Evolutionary conservation across 2,329 filamentous ascomycete species (phyloP), one percentile per base, ranked within the genome.

Genomic region (Exophiala dermatitidis): DNA sequence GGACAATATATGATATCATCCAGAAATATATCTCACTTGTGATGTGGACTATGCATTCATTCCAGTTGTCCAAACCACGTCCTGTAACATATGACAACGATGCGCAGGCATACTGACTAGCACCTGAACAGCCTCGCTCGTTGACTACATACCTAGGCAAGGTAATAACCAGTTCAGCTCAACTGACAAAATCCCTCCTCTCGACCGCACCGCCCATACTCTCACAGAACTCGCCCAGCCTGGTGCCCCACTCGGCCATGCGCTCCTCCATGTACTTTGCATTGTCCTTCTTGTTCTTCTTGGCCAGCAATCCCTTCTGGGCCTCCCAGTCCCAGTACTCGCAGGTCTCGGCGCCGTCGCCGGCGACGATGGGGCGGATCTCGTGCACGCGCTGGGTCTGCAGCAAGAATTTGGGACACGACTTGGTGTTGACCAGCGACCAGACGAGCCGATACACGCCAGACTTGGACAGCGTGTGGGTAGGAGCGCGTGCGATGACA

Each of bases 361-460:
- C 41, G 46, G 66, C 64, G 33, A 66, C 66, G 4, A 67, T 62
- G 52, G 72, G 71, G 19, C 64, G 63, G 34, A 77, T 64, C 64
- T 77, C 74, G 57, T 76, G 74, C n/a, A 74, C 71, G 7, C 74
- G 64, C 59, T 77, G 73, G 31, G 71, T 68, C 46, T 63, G 67
- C 48, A 77, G 52, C 12, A 77, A 45, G n/a, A 62, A 68, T 2
- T 58, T 60, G 6, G 67, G 60, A 19, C 58, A 51, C 66, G 63
- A 60, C 57, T 69, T 50, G 52, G 67, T 51, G 34, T 9, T 55
- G 9, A 67, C 64, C 19, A 65, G 64, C 29, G 70, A 66, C 8
- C 66, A 67, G 4, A 75, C 67, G 1, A 68, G 48, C 1, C 66
- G 53, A 4, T 63, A 63, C 26, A 58, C 52, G 8, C 60, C 61